Base-by-base conservation (phyloP, 2,329 filamentous ascomycete species). In the Cercospora canescens region DNA sequence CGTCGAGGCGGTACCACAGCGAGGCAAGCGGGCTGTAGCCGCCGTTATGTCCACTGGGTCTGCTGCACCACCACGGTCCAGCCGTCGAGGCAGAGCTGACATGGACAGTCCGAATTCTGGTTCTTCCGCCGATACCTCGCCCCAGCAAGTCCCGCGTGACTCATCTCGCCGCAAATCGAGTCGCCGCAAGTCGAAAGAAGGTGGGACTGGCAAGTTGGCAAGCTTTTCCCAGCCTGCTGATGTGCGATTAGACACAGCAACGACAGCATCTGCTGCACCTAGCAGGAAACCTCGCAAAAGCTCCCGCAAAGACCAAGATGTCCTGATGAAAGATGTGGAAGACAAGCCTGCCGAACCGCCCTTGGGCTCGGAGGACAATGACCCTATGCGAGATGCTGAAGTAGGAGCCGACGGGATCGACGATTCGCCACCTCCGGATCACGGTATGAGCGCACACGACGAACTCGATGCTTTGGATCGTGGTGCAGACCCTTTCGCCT, bases 1-100 rank as follows among this genome's bases (percentile, higher is more conserved):
- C n/a, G 56, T 59, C 57, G 65, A 64, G 56, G 76, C 82, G 57
- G 78, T 82, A 70, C 81, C 90, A 87, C 79, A 86, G 84, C 75
- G 90, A 89, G 79, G 84, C 75, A 76, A 79, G 60, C 73, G 69
- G 67, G 72, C 70, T 55, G 66, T 67, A 60, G 50, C 80, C 75
- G 84, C 84, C 77, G 85, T 84, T 76, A 94, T 94, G 91, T 92
- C 91, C 76, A 88, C 86, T 80, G 88, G 87, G 90, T 93, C 86
- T 73, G 86, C 59, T 65, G 50, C 54, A 37, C 66, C 65, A 59
- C 52, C 62, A 57, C 48, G 59, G 39, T 58, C 62, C 30, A 52
- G 65, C 57, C 35, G 30, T 56, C 64, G 62, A 64, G 63, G 62
- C 21, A 64, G 63, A 60, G 60, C 71, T 72, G 68, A 74, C 71